Conservation (phyloP, 768 basidiomycete species). For the Tulasnella sp. region DNA sequence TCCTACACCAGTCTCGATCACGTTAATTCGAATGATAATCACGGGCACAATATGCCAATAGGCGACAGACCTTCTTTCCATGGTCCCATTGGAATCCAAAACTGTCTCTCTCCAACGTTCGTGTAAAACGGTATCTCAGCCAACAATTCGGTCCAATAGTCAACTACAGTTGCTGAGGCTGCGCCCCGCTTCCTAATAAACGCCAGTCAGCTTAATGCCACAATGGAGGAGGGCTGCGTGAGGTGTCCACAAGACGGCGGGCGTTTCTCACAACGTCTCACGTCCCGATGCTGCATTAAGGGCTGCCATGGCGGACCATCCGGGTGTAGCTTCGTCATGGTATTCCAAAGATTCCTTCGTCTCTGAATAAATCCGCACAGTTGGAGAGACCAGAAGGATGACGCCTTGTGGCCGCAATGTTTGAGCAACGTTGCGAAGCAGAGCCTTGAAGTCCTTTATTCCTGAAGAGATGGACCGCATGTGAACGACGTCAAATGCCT, state of each 20-base stretch:
- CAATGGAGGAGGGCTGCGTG: neutral
- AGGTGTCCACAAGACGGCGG: neutral
- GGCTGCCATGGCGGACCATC: constrained; percentile 26
- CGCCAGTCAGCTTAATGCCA: neutral
- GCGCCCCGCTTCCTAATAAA: constrained; percentile 23
- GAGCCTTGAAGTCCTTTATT: constrained; percentile 8
- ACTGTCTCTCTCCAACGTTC: too few relatives aligned
- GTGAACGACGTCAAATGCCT: constrained; percentile 26
- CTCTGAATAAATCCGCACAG: neutral
- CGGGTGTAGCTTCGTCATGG: neutral
- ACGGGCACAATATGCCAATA: neutral
- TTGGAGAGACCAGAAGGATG: constrained; percentile 11
- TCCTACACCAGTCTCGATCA: neutral
- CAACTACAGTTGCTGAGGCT: neutral
- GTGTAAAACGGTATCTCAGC: too few relatives aligned
- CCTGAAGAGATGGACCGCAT: constrained; percentile 23
- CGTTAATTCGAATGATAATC: too few relatives aligned
- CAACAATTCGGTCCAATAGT: constrained; percentile 23
- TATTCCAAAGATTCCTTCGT: neutral
- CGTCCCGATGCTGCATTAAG: neutral
- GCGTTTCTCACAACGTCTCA: neutral
- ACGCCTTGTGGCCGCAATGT: constrained; percentile 25
- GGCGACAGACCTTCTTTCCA: constrained; percentile 21
- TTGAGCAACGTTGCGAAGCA: constrained; percentile 22
- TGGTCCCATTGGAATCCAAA: constrained; percentile 19